Conservation (phyloP, 169 alveolate species). For the Cyclospora cayetanensis region DNA sequence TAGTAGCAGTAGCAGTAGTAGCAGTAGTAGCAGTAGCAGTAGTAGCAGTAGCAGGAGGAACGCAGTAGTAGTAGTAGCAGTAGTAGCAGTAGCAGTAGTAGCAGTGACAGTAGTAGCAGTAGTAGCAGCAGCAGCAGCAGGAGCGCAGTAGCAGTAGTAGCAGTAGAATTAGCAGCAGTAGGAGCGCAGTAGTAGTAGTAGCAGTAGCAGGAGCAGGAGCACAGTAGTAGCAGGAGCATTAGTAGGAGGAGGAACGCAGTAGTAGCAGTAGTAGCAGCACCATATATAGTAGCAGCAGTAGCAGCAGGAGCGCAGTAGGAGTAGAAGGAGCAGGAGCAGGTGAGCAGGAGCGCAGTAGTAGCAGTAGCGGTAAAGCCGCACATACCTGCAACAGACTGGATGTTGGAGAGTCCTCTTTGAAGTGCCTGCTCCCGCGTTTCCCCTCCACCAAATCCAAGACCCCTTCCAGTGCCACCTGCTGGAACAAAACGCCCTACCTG, state of each 20-base stretch:
- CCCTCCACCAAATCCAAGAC: slow-evolving; percentile 28
- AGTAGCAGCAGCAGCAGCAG: background rate
- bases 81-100: background rate
- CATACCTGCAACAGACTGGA: slow-evolving; percentile 78
- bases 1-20: background rate
- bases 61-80: background rate
- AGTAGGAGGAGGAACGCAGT: background rate
- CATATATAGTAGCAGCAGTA: background rate
- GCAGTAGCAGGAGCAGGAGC: background rate
- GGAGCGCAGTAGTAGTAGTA: background rate
- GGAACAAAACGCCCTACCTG: slow-evolving; percentile 55
- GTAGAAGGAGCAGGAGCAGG: background rate
- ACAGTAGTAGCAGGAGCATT: background rate
- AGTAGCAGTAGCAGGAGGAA: background rate
- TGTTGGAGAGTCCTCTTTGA: slow-evolving; percentile 36
- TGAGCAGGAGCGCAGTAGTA: slow-evolving; percentile 38
- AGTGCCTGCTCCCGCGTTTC: slow-evolving; percentile 56
- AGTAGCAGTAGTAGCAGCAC: slow-evolving; percentile 18
- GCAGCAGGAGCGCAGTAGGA: slow-evolving; percentile 4
- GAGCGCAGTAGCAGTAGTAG: background rate
- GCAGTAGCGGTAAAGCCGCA: background rate
- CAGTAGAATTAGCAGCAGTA: background rate
- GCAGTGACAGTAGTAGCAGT: background rate
- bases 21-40: background rate
- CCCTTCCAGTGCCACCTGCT: slow-evolving; percentile 38